Evolutionary conservation across 116 monocot genomes (phyloP).

Genomic region (Dioscorea cayenensis): DNA sequence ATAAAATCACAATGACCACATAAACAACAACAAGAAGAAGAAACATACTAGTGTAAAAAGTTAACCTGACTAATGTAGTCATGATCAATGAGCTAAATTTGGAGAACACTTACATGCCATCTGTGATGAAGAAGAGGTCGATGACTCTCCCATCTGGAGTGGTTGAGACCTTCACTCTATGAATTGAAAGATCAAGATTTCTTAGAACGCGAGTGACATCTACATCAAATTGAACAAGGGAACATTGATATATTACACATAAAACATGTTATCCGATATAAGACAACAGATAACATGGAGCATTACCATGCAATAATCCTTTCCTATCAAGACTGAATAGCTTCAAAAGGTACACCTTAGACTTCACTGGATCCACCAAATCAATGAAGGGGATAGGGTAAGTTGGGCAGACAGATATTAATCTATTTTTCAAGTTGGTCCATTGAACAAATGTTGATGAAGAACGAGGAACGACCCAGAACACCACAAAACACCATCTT

Average conservation of each 20-base stretch:
- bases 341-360: slow-evolving; percentile 70
- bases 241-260: background rate
- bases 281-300: background rate
- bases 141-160: slow-evolving; percentile 88
- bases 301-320: slow-evolving; percentile 82
- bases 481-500: slow-evolving; percentile 80
- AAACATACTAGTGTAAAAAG: too few species aligned
- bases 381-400: slow-evolving; percentile 25
- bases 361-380: slow-evolving; percentile 20
- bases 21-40: too few species aligned
- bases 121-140: slow-evolving; percentile 89
- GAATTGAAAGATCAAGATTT: slow-evolving; percentile 74
- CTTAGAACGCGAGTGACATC: slow-evolving; percentile 80
- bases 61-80: too few species aligned
- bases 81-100: background rate
- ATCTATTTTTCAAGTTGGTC: slow-evolving; percentile 59
- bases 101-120: slow-evolving; percentile 67
- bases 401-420: slow-evolving; percentile 61
- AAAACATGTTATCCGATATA: background rate
- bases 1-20: too few species aligned
- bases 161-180: slow-evolving; percentile 92
- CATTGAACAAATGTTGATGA: slow-evolving; percentile 48
- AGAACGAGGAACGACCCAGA: slow-evolving; percentile 75
- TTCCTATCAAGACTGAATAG: slow-evolving; percentile 69
- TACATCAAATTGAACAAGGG: slow-evolving; percentile 21